Percentiles rank a stretch among this genome's conserved stretches.
Conservation (phyloP, 2,329 filamentous ascomycete species). For the Monilinia polystroma region DNA sequence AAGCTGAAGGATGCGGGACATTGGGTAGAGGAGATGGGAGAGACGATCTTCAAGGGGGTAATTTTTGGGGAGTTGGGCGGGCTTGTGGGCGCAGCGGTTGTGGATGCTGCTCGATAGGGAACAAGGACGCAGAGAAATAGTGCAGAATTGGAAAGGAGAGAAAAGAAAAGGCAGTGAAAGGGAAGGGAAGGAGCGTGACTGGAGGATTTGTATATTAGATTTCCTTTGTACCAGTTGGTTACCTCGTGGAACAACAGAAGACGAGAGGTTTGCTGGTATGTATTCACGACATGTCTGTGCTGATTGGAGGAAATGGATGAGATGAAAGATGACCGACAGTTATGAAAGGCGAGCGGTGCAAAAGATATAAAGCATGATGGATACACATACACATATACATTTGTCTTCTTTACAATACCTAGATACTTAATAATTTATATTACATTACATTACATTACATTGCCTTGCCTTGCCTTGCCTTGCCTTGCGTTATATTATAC, state of each 20-base stretch:
- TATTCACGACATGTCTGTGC: too few species aligned
- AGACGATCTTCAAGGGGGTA: constrained; percentile 39
- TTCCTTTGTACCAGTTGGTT: background rate
- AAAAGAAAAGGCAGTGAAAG: background rate
- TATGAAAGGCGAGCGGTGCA: background rate
- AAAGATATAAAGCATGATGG: background rate
- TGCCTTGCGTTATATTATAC: too few species aligned
- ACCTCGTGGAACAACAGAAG: background rate
- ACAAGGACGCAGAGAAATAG: background rate
- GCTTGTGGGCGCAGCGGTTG: constrained; percentile 35
- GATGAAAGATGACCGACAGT: background rate
- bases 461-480: too few species aligned
- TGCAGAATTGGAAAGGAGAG: background rate
- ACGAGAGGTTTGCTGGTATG: too few species aligned
- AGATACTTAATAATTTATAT: background rate
- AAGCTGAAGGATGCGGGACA: constrained; percentile 39
- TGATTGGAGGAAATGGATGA: too few species aligned
- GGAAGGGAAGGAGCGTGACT: background rate
- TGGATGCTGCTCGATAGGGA: constrained; percentile 14
- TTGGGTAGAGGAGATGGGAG: constrained; percentile 39
- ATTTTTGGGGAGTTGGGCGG: constrained; percentile 40
- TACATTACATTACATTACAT: too few species aligned
- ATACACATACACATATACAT: background rate
- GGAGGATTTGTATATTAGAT: background rate
- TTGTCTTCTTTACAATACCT: background rate